These are phyloP conservation scores for Colletotrichum caudatum DNA, from an alignment of 2,329 filamentous ascomycete species.

Conservation along the genomic window DNA sequence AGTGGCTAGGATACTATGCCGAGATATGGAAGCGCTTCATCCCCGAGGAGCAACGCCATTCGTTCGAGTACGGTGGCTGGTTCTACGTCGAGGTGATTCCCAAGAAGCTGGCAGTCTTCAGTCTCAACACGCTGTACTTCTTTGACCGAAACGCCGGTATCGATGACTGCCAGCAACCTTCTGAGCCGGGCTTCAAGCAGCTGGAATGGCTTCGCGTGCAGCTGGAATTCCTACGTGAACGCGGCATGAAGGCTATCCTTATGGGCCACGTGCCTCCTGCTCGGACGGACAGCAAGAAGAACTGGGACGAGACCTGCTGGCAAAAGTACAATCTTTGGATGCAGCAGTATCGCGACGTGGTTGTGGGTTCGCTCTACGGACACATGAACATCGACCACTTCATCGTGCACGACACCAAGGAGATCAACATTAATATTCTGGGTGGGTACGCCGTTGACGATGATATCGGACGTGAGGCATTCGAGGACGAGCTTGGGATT, in stretches of 20 bases:
- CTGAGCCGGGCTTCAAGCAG: conserved; percentile 91
- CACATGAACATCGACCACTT: conserved; percentile 99
- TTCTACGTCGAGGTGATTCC: conserved; percentile 95
- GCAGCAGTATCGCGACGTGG: conserved; percentile 89
- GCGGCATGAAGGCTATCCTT: conserved; percentile 93
- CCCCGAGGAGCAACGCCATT: conserved; percentile 90
- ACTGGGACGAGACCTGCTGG: conserved; percentile 98
- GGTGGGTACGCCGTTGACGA: conserved; percentile 46
- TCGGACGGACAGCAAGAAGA: conserved; percentile 83
- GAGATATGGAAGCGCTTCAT: conserved; percentile 89
- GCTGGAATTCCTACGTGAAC: conserved; percentile 82
- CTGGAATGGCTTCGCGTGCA: conserved; percentile 96
- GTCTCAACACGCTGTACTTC: conserved; percentile 96
- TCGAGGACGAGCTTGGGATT: conserved; percentile 69
- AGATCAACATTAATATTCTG: conserved; percentile 72
- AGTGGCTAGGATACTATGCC: conserved; percentile 82
- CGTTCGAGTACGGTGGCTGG: conserved; percentile 93
- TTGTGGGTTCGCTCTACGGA: conserved; percentile 83
- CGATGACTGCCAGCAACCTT: conserved; percentile 83
- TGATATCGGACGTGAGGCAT: conserved; percentile 50
- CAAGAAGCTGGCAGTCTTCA: conserved; percentile 86
- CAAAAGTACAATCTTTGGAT: conserved; percentile 96
- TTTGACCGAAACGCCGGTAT: conserved; percentile 94
- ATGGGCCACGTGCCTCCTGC: conserved; percentile 96
- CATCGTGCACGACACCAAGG: conserved; percentile 85